Conservation (phyloP, 768 basidiomycete genomes). For the Boletus vinaceobasis region DNA sequence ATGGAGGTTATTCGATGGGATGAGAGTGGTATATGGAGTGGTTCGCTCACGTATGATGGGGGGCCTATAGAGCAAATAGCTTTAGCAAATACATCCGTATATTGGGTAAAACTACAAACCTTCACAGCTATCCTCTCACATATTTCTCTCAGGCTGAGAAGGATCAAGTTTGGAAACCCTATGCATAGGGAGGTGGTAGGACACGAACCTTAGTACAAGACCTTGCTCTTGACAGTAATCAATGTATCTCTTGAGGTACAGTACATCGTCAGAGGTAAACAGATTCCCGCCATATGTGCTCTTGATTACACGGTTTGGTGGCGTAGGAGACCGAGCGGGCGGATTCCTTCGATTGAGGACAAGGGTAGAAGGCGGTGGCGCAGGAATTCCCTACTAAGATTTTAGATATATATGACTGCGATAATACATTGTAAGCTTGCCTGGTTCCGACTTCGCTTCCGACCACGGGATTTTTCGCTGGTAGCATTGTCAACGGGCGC, state of each 20-base stretch:
- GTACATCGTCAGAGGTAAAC: constrained; percentile 80
- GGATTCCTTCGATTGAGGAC: constrained; percentile 65
- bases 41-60: constrained; percentile 75
- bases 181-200: not conserved
- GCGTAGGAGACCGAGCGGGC: constrained; percentile 76
- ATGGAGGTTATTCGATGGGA: not conserved
- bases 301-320: constrained; percentile 79
- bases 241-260: constrained; percentile 84
- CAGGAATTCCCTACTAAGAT: constrained; percentile 49
- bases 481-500: constrained; percentile 21
- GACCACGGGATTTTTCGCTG: constrained; percentile 54
- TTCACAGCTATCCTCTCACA: constrained; percentile 85
- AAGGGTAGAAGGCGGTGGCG: constrained; percentile 61
- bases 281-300: constrained; percentile 88
- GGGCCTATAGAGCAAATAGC: constrained; percentile 47
- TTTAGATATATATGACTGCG: not conserved
- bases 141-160: constrained; percentile 61
- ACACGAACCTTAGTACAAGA: constrained; percentile 64
- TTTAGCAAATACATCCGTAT: constrained; percentile 6
- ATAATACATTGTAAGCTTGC: constrained; percentile 29
- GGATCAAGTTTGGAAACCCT: constrained; percentile 26
- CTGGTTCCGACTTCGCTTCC: constrained; percentile 65
- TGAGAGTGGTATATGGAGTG: not conserved
- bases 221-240: constrained; percentile 90
- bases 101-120: constrained; percentile 35